Evolutionary conservation across 768 basidiomycete species (phyloP).

Genomic region (Kwoniella botswanensis): DNA sequence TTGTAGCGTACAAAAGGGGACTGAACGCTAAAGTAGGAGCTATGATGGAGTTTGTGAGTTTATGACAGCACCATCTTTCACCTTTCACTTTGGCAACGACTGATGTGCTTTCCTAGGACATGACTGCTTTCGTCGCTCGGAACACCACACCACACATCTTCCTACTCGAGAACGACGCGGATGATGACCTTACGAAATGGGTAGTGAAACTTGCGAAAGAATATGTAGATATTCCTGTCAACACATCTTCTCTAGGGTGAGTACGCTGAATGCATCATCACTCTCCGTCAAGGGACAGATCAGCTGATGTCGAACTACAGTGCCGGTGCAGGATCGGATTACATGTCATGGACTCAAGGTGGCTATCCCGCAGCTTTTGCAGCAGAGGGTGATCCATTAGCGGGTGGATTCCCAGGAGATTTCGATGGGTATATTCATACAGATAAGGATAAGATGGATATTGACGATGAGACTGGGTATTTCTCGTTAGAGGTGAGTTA

Average conservation of each 20-base stretch:
- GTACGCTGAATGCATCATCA: neutral
- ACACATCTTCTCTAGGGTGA: slow-evolving; percentile 24
- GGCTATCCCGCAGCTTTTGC: slow-evolving; percentile 43
- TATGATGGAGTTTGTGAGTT: slow-evolving; percentile 72
- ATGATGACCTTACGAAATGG: slow-evolving; percentile 38
- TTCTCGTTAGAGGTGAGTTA: slow-evolving; percentile 43
- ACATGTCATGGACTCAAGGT: slow-evolving; percentile 37
- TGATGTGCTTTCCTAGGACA: slow-evolving; percentile 24
- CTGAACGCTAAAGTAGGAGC: slow-evolving; percentile 70
- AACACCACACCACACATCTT: slow-evolving; percentile 31
- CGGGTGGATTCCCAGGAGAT: slow-evolving; percentile 33
- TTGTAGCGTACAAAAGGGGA: slow-evolving; percentile 73
- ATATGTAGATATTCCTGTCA: slow-evolving; percentile 32
- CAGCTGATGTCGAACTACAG: neutral
- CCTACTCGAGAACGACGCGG: slow-evolving; percentile 31
- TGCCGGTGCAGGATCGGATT: slow-evolving; percentile 34
- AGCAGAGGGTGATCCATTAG: slow-evolving; percentile 31
- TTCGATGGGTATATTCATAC: slow-evolving; percentile 42
- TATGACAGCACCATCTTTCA: neutral
- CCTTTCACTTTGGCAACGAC: neutral
- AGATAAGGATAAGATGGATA: slow-evolving; percentile 34
- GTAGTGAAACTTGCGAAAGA: slow-evolving; percentile 29
- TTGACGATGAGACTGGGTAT: slow-evolving; percentile 33
- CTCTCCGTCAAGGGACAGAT: neutral
- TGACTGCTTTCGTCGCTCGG: slow-evolving; percentile 35